A percentile compares a stretch with the other conserved stretches of the same genome.
phyloP scores from a whole-genome alignment of 345 rosid species.

The Psidium friedrichsthalianum region DNA sequence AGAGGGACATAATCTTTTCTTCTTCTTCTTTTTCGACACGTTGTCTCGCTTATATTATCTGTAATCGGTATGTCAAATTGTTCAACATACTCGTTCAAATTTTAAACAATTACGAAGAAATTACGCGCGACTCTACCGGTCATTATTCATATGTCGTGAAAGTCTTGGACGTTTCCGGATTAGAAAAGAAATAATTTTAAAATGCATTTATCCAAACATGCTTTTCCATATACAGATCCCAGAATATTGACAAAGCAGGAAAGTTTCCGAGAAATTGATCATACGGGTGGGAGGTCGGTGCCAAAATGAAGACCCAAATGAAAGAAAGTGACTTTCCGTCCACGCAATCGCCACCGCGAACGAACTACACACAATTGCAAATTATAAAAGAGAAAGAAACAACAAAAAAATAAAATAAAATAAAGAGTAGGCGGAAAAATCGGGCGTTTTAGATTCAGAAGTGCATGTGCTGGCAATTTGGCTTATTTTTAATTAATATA shows the following conservation, averaged over 20 bases:
- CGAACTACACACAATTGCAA: not conserved
- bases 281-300: conserved; percentile 2
- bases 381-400: not conserved
- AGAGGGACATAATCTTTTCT: not conserved
- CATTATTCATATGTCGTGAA: not conserved
- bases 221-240: not conserved
- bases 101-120: not conserved
- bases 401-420: not conserved
- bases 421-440: not conserved
- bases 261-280: not conserved
- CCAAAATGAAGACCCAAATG: not conserved
- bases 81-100: not conserved
- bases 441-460: not conserved
- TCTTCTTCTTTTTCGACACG: not conserved
- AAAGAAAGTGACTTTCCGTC: conserved; percentile 21
- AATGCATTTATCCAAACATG: not conserved
- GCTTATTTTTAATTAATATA: not conserved
- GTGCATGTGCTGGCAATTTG: not conserved
- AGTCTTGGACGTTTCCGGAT: not conserved
- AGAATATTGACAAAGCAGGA: not conserved
- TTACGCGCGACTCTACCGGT: not conserved
- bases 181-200: not conserved
- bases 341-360: conserved; percentile 10
- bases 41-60: not conserved
- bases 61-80: not conserved